Evolutionary conservation across 179 eudicot species (phyloP).

Genomic region (Camellia oleifera): DNA sequence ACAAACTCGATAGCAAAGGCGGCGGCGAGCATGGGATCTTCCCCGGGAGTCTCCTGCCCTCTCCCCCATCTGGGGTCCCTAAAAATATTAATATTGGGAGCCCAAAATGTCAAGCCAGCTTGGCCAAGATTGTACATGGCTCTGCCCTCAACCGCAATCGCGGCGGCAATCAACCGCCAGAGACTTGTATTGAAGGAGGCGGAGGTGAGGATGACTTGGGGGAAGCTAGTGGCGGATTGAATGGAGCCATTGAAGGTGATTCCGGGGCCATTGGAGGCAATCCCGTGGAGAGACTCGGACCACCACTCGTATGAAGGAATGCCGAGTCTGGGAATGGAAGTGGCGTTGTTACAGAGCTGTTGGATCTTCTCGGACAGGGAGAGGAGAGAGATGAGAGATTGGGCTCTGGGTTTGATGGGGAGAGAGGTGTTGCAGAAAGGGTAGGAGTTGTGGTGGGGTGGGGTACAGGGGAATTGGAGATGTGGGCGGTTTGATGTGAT

Average conservation of each 20-base stretch:
- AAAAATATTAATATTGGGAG: constrained; percentile 80
- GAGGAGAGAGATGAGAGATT: constrained; percentile 55
- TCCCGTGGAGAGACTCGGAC: constrained; percentile 92
- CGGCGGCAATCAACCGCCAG: constrained; percentile 54
- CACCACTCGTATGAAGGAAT: constrained; percentile 86
- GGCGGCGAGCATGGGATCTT: constrained; percentile 72
- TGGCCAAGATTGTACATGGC: constrained; percentile 85
- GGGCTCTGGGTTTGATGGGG: constrained; percentile 36
- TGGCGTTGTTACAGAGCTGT: constrained; percentile 61
- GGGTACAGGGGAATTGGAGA: constrained; percentile 53
- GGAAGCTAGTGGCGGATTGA: constrained; percentile 69
- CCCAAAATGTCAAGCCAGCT: constrained; percentile 93
- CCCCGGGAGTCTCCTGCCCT: constrained; percentile 95
- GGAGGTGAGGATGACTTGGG: constrained; percentile 64
- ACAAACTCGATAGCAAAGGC: constrained; percentile 63
- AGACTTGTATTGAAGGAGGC: constrained; percentile 59
- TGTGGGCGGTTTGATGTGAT: background rate
- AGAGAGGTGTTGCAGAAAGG: constrained; percentile 69
- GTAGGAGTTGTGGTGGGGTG: constrained; percentile 43
- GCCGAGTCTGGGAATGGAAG: constrained; percentile 52
- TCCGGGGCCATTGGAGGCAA: constrained; percentile 82
- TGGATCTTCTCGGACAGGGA: constrained; percentile 63
- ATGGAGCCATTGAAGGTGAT: constrained; percentile 59
- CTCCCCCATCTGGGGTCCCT: constrained; percentile 99
- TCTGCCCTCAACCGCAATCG: constrained; percentile 68